Base-by-base conservation (phyloP, 2,329 filamentous ascomycete genomes). In the Diaporthe eres region DNA sequence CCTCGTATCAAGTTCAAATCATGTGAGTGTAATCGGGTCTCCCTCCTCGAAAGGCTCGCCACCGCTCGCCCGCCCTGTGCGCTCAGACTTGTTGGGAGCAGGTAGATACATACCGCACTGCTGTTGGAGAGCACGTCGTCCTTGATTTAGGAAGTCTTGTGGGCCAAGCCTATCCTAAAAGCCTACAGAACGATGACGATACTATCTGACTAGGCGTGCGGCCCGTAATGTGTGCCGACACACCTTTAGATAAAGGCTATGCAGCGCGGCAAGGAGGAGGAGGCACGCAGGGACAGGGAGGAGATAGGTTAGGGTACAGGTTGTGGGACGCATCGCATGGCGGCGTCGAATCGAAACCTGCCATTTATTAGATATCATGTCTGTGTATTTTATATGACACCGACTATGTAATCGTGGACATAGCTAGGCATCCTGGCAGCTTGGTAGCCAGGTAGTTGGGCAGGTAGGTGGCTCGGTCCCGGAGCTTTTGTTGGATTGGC, bases 401-500 rank as follows among this genome's bases (percentile, higher is more conserved):
- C 25, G 51, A 17, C 51, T 9, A 25, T 15, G 51, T 4, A 42
- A 9, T 42, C 37, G 37, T 10, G 10, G 10, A 39, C 37, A 39
- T 39, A 12, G 10, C 37, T 39, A 12, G 37, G 37, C 37, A 39
- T 39, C 37, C 37, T 39, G 37, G 37, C 37, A 39, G 37, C 37
- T 34, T 34, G 34, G 34, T 34, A 34, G 34, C 34, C 34, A 34
- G 34, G 42, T 44, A 19, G 13, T 17, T 44, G 17, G 42, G 15
- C 17, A 44, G 17, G 1, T 44, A 8, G 22, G 9, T 13, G 10
- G 28, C 28, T n/a, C 31, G 8, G 57, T 44, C 31, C 58, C n/a
- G 47, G 22, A 37, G 31, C 65, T 68, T 68, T 68, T 53, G 65
- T 68, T 53, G 65, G 65, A 53, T 39, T 31, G 47, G 34, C 65